Conservation (phyloP, 305 asterid genomes). For the Fraxinus latifolia region DNA sequence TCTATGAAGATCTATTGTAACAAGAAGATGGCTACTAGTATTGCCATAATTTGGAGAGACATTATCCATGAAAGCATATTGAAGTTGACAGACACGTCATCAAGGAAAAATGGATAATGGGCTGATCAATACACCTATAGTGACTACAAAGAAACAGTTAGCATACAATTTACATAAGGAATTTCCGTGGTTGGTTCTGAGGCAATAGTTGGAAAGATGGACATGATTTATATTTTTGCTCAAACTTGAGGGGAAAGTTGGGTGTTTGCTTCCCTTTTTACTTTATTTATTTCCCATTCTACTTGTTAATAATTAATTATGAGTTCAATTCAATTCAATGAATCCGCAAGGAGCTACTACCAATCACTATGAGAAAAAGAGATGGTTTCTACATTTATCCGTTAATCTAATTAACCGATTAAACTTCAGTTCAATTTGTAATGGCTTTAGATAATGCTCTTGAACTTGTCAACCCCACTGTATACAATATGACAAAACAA, state of each 20-base stretch:
- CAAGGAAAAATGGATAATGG: background rate
- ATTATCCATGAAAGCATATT: background rate
- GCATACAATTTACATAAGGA: background rate
- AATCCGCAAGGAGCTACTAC: background rate
- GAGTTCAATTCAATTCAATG: background rate
- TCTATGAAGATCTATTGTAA: background rate
- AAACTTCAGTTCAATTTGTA: background rate
- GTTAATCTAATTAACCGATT: background rate
- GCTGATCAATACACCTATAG: background rate
- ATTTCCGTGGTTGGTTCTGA: background rate
- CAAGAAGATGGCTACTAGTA: background rate
- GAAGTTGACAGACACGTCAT: background rate
- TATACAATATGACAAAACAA: background rate
- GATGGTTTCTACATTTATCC: background rate
- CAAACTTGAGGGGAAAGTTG: background rate
- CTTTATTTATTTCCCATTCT: background rate
- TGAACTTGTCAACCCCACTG: background rate
- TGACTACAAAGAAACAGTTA: background rate
- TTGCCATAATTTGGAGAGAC: background rate
- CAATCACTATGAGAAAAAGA: background rate
- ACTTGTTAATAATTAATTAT: background rate
- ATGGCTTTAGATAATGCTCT: background rate
- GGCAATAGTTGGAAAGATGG: background rate
- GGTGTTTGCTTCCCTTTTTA: background rate
- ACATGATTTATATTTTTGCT: background rate